These are phyloP conservation scores for Fraxinus americana DNA, from an alignment of 257 asterid genomes.

Conservation along the genomic window DNA sequence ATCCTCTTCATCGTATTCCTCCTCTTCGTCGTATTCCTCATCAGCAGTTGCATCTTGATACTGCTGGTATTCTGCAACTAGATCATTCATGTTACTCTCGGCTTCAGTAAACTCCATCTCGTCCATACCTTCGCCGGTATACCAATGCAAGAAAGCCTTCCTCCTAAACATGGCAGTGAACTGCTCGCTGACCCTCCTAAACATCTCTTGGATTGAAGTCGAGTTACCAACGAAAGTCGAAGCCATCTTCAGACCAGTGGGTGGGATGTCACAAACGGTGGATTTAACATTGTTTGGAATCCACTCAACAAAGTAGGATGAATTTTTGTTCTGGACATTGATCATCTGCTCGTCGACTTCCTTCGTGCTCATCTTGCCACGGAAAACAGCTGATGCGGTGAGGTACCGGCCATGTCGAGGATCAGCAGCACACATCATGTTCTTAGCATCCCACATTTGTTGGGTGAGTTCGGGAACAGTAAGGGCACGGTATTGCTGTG, in stretches of 20 bases:
- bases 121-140: conserved; percentile 56
- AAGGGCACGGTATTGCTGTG: conserved; percentile 53
- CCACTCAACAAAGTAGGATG: conserved; percentile 58
- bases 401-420: conserved; percentile 54
- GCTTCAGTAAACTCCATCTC: conserved; percentile 57
- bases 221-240: conserved; percentile 52
- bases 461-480: conserved; percentile 57
- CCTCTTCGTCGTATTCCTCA: conserved; percentile 45
- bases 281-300: conserved; percentile 54
- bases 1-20: conserved; percentile 27
- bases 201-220: conserved; percentile 58
- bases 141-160: conserved; percentile 54
- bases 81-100: conserved; percentile 54
- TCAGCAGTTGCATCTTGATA: conserved; percentile 60
- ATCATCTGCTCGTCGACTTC: conserved; percentile 55
- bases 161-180: conserved; percentile 55
- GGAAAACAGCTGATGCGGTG: conserved; percentile 55
- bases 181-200: conserved; percentile 51
- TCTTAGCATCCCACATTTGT: conserved; percentile 58
- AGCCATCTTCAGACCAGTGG: conserved; percentile 53
- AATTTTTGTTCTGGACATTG: conserved; percentile 55
- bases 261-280: conserved; percentile 56
- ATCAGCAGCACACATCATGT: conserved; percentile 61
- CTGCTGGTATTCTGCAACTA: conserved; percentile 57
- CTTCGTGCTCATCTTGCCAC: conserved; percentile 58